phyloP scores from a whole-genome alignment of 192 early-diverging fungal genomes.

The Phlyctochytrium arcticum region DNA sequence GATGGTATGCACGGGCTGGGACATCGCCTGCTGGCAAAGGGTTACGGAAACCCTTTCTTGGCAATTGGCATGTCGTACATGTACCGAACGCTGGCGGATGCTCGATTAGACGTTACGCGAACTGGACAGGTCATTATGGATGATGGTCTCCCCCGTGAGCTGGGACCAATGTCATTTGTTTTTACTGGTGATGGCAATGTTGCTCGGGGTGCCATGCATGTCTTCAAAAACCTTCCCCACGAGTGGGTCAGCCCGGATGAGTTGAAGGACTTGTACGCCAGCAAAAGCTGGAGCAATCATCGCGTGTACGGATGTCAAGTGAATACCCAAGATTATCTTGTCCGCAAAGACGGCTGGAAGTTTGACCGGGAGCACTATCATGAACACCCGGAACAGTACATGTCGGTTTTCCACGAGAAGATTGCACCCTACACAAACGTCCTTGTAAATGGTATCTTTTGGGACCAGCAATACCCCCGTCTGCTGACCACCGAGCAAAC shows the following conservation, averaged over 20 bases:
- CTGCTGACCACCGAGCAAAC: constrained; percentile 84
- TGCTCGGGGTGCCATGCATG: constrained; percentile 76
- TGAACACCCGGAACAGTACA: constrained; percentile 70
- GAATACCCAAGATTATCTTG: constrained; percentile 73
- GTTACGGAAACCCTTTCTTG: constrained; percentile 90
- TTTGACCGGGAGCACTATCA: constrained; percentile 68
- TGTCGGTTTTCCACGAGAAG: constrained; percentile 76
- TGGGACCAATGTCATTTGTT: constrained; percentile 86
- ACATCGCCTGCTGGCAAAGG: constrained; percentile 80
- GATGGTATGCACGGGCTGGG: constrained; percentile 91
- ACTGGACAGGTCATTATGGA: constrained; percentile 79
- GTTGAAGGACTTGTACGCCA: constrained; percentile 37
- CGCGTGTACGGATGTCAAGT: constrained; percentile 82
- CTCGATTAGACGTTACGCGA: constrained; percentile 50
- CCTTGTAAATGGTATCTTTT: constrained; percentile 92
- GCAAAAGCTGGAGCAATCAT: constrained; percentile 53
- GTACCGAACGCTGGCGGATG: constrained; percentile 51
- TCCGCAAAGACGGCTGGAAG: constrained; percentile 62
- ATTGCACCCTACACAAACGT: constrained; percentile 89
- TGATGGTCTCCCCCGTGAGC: constrained; percentile 80
- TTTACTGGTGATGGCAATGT: constrained; percentile 94
- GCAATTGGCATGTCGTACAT: constrained; percentile 34
- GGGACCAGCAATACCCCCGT: constrained; percentile 82
- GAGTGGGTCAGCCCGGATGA: constrained; percentile 73
- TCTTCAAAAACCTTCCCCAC: constrained; percentile 89